Evolutionary conservation across 257 asterid species (phyloP).

Genomic region (Handroanthus guayacan): DNA sequence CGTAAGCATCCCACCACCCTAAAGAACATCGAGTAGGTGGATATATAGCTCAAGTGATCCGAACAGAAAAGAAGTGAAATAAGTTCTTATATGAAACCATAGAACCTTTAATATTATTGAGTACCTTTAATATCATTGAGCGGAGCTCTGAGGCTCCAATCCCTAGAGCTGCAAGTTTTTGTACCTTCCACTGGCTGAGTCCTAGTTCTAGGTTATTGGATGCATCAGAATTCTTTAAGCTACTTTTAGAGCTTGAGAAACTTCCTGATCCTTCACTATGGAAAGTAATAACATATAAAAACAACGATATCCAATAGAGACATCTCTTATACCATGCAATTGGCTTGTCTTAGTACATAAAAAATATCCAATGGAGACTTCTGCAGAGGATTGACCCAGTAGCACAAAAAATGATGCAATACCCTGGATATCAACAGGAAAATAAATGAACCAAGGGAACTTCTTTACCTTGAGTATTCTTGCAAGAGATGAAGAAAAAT

Average conservation of each 20-base stretch:
- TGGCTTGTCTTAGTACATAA: background rate
- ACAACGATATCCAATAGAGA: background rate
- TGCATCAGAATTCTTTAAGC: constrained; percentile 48
- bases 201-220: constrained; percentile 69
- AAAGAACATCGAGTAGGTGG: constrained; percentile 36
- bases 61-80: constrained; percentile 20
- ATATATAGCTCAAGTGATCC: constrained; percentile 25
- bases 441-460: constrained; percentile 10
- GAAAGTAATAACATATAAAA: constrained; percentile 36
- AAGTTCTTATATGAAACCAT: constrained; percentile 24
- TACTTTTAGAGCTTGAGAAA: constrained; percentile 49
- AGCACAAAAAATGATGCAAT: background rate
- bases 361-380: background rate
- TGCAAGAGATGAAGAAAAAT: constrained; percentile 90
- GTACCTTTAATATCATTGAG: constrained; percentile 76
- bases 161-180: constrained; percentile 73
- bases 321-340: constrained; percentile 8
- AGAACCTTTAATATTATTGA: constrained; percentile 68
- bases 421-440: background rate
- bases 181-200: constrained; percentile 86
- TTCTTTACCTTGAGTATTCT: constrained; percentile 76
- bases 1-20: constrained; percentile 95
- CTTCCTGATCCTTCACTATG: constrained; percentile 60
- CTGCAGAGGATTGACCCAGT: background rate
- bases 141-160: constrained; percentile 77